Evolutionary conservation across 169 alveolate genomes (phyloP).

Genomic region (Babesia caballi): DNA sequence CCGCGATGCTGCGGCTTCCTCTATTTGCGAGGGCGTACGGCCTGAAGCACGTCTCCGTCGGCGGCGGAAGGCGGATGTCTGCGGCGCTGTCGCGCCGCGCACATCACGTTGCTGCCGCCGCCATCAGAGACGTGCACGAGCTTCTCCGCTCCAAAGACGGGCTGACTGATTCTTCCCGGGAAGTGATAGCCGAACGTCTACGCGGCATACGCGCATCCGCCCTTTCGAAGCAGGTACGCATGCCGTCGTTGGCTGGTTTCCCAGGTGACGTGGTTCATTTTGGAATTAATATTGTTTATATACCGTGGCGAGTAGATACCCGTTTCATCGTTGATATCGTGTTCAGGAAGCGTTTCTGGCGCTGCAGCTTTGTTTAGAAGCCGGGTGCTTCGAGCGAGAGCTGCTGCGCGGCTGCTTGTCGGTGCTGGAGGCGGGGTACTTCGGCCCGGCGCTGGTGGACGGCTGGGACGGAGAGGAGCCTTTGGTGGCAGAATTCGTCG

Average conservation of each 20-base stretch:
- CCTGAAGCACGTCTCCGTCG: background rate
- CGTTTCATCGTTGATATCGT: too few relatives aligned
- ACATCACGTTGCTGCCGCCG: background rate
- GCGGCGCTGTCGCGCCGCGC: background rate
- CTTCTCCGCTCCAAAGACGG: background rate
- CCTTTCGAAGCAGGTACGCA: slow-evolving; percentile 11
- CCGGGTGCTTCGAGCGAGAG: slow-evolving; percentile 12
- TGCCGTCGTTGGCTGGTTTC: too few relatives aligned
- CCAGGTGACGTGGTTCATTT: too few relatives aligned
- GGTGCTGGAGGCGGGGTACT: slow-evolving; percentile 53
- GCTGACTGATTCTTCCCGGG: background rate
- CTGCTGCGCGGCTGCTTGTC: slow-evolving; percentile 32
- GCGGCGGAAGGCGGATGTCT: background rate
- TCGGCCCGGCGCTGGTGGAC: slow-evolving; percentile 28
- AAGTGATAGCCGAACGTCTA: background rate
- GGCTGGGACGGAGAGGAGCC: slow-evolving; percentile 13
- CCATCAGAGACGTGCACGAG: slow-evolving; percentile 1
- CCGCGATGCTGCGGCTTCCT: background rate
- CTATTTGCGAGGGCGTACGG: background rate
- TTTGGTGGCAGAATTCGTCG: background rate
- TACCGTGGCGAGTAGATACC: too few relatives aligned
- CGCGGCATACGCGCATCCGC: slow-evolving; percentile 12
- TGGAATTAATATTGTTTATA: too few relatives aligned
- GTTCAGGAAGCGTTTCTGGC: slow-evolving; percentile 46
- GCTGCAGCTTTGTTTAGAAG: slow-evolving; percentile 19